Percentiles rank a stretch among this genome's conserved stretches.
These are phyloP conservation scores for Fistulifera pelliculosa DNA, from an alignment of 108 stramenopile species.

Conservation along the genomic window DNA sequence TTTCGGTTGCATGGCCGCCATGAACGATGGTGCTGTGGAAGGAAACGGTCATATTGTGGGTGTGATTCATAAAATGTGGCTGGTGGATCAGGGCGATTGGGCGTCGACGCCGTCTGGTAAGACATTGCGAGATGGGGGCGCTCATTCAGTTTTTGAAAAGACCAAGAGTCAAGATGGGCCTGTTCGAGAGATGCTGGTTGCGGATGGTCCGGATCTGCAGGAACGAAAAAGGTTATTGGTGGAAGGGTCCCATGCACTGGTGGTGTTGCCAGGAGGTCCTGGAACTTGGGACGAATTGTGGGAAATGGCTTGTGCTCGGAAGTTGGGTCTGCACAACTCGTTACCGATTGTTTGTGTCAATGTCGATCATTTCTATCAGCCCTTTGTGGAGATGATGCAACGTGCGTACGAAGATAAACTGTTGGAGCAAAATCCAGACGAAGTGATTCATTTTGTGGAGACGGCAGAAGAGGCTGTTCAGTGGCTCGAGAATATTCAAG, in stretches of 20 bases:
- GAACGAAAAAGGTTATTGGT: slow-evolving; percentile 80
- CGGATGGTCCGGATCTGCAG: slow-evolving; percentile 75
- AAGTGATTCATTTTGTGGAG: slow-evolving; percentile 71
- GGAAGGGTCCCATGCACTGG: slow-evolving; percentile 65
- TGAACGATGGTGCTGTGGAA: slow-evolving; percentile 74
- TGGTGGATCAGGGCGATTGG: slow-evolving; percentile 75
- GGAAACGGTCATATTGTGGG: slow-evolving; percentile 75
- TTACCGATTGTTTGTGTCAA: slow-evolving; percentile 84
- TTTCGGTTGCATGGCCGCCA: slow-evolving; percentile 78
- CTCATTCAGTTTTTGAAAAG: slow-evolving; percentile 41
- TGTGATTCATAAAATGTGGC: slow-evolving; percentile 89
- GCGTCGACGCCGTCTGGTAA: slow-evolving; percentile 14
- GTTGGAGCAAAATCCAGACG: slow-evolving; percentile 46
- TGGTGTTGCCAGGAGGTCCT: slow-evolving; percentile 92
- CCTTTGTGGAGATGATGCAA: slow-evolving; percentile 57
- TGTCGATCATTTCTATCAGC: slow-evolving; percentile 75
- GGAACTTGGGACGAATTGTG: slow-evolving; percentile 90
- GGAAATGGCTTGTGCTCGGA: slow-evolving; percentile 88
- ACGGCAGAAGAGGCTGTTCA: slow-evolving; percentile 48
- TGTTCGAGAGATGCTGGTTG: slow-evolving; percentile 56
- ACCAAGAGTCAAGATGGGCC: slow-evolving; percentile 11
- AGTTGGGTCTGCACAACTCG: slow-evolving; percentile 43
- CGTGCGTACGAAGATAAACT: slow-evolving; percentile 61
- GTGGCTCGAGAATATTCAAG: slow-evolving; percentile 29
- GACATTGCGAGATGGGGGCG: slow-evolving; percentile 24